Evolutionary conservation across 208 protist species (phyloP).

Genomic region (Leishmania aethiopica): DNA sequence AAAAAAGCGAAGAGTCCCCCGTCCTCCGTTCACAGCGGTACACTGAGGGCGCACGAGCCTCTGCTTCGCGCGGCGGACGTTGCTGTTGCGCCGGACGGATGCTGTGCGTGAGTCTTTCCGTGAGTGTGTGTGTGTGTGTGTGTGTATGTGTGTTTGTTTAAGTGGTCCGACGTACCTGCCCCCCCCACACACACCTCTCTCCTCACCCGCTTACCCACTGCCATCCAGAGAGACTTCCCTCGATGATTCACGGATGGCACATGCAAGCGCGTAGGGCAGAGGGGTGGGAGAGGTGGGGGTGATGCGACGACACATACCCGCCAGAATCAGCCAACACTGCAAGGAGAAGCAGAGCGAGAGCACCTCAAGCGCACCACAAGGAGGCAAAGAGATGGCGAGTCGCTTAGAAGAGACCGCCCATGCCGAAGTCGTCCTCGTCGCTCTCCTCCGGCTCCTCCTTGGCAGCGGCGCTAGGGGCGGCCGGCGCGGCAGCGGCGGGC

Average conservation of each 20-base stretch:
- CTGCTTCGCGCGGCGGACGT: neutral
- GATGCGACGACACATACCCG: neutral
- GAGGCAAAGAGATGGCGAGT: neutral
- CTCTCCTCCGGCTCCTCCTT: constrained; percentile 72
- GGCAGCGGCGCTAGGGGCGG: constrained; percentile 35
- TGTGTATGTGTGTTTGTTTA: no score
- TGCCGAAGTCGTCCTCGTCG: constrained; percentile 85
- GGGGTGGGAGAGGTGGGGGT: neutral
- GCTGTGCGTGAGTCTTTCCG: neutral
- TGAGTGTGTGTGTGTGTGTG: no score
- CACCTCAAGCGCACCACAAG: no score
- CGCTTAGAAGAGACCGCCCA: constrained; percentile 85
- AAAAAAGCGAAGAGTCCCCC: neutral
- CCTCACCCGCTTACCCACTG: neutral
- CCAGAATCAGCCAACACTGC: neutral
- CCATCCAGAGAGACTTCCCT: neutral
- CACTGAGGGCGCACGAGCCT: neutral
- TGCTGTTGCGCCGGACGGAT: neutral
- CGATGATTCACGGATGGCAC: neutral
- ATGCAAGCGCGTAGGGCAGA: neutral
- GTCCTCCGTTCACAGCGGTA: neutral
- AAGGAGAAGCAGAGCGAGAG: neutral
- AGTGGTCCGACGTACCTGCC: no score
- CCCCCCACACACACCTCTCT: neutral
- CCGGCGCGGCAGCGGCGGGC: constrained; percentile 45